Conservation (phyloP, 768 basidiomycete species). For the Rossbeevera mucosa region DNA sequence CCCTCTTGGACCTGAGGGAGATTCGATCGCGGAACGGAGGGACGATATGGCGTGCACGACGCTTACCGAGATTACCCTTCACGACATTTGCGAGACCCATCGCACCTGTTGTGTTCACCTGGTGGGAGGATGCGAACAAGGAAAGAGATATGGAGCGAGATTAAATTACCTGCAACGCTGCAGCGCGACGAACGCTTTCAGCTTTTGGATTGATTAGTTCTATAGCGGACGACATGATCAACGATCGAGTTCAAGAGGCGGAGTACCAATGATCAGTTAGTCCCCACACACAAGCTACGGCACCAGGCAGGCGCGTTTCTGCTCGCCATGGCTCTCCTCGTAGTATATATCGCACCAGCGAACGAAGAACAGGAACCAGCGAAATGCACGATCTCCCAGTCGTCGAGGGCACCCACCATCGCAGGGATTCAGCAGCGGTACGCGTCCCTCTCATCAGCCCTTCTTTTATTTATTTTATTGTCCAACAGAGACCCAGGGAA, state of each 20-base stretch:
- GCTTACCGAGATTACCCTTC: constrained; percentile 89
- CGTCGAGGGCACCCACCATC: constrained; percentile 10
- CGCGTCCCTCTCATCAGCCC: constrained; percentile 15
- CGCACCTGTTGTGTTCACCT: constrained; percentile 92
- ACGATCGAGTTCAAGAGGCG: constrained; percentile 24
- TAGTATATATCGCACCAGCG: constrained; percentile 24
- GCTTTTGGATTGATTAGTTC: constrained; percentile 97
- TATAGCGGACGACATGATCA: constrained; percentile 67
- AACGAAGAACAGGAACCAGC: constrained; percentile 1
- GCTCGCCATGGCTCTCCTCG: constrained; percentile 18
- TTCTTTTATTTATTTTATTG: constrained; percentile 1
- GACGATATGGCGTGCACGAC: constrained; percentile 20
- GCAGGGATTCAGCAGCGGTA: constrained; percentile 19
- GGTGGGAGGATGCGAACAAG: constrained; percentile 21
- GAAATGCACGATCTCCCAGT: constrained; percentile 13
- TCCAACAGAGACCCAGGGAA: constrained; percentile 20
- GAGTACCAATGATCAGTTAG: constrained; percentile 30
- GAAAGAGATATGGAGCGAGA: constrained; percentile 14
- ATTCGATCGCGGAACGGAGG: constrained; percentile 22
- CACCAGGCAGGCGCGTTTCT: constrained; percentile 33
- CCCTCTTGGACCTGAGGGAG: constrained; percentile 77
- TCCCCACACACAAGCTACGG: constrained; percentile 32
- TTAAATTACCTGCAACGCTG: constrained; percentile 76
- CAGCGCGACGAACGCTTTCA: constrained; percentile 85
- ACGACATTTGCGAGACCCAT: constrained; percentile 97